Percentiles rank a stretch among this genome's conserved stretches.
phyloP scores from a whole-genome alignment of 805 yeast genomes.

The Teunomyces panamensis region DNA sequence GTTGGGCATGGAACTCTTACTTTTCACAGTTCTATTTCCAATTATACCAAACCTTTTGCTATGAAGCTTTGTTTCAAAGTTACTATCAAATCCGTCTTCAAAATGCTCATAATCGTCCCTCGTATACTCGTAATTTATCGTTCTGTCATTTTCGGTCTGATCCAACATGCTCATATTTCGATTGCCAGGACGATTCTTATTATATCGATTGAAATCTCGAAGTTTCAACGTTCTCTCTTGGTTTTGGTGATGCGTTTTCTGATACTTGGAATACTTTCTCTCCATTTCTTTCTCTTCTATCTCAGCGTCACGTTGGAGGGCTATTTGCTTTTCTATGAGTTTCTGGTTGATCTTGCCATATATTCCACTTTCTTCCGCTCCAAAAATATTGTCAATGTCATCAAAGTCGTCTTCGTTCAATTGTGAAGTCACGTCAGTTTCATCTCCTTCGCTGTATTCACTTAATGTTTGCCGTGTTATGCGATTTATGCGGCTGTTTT shows the following conservation, averaged over 20 bases:
- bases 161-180: slow-evolving; percentile 15
- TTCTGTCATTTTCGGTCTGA: slow-evolving; percentile 30
- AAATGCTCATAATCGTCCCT: slow-evolving; percentile 36
- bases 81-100: slow-evolving; percentile 35
- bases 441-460: slow-evolving; percentile 37
- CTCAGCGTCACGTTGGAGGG: slow-evolving; percentile 31
- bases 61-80: slow-evolving; percentile 7
- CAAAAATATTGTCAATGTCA: slow-evolving; percentile 37
- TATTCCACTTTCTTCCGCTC: slow-evolving; percentile 35
- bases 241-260: slow-evolving; percentile 3
- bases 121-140: slow-evolving; percentile 35
- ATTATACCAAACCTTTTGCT: neutral
- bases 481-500: slow-evolving; percentile 5
- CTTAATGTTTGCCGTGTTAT: slow-evolving; percentile 25
- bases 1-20: slow-evolving; percentile 21
- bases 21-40: neutral
- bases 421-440: slow-evolving; percentile 38
- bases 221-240: slow-evolving; percentile 29
- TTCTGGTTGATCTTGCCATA: slow-evolving; percentile 26
- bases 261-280: slow-evolving; percentile 12
- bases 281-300: slow-evolving; percentile 31
- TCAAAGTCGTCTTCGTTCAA: slow-evolving; percentile 38
- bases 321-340: slow-evolving; percentile 19
- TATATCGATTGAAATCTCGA: slow-evolving; percentile 21
- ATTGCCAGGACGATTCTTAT: slow-evolving; percentile 4